A percentile compares a stretch with the other conserved stretches of the same genome.
Conservation (phyloP, 2,329 filamentous ascomycete genomes). For the Cordyceps cicadae region DNA sequence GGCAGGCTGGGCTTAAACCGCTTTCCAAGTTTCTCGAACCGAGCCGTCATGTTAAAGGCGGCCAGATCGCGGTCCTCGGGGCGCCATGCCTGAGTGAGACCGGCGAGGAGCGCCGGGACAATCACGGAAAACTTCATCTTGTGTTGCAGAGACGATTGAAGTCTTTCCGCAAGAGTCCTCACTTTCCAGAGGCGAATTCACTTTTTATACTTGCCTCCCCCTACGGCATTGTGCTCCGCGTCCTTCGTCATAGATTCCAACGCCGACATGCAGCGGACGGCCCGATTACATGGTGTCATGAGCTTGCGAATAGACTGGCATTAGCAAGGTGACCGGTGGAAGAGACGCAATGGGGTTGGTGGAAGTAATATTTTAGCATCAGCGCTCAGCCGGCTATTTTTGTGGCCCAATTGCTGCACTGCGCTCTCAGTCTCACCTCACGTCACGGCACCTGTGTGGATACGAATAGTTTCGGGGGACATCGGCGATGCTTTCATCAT, state of each 20-base stretch:
- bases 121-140: slow-evolving; percentile 21
- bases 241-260: neutral
- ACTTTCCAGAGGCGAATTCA: neutral
- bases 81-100: slow-evolving; percentile 20
- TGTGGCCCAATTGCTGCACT: neutral
- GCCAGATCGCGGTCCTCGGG: slow-evolving; percentile 23
- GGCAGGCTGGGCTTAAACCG: slow-evolving; percentile 22
- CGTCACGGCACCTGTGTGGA: neutral
- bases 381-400: neutral
- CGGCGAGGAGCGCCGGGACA: slow-evolving; percentile 17
- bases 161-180: neutral
- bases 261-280: neutral
- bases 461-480: neutral
- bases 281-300: slow-evolving; percentile 7
- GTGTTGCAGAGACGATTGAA: neutral
- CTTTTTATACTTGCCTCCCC: neutral
- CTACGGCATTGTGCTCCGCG: neutral
- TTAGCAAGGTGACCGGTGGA: neutral
- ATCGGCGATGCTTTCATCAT: neutral
- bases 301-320: neutral
- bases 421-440: neutral
- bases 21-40: slow-evolving; percentile 25
- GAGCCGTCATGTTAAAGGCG: slow-evolving; percentile 25
- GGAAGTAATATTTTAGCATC: slow-evolving; percentile 10
- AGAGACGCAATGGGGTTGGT: slow-evolving; percentile 4